Conservation (phyloP, 306 rosid species). For the Vigna angularis region DNA sequence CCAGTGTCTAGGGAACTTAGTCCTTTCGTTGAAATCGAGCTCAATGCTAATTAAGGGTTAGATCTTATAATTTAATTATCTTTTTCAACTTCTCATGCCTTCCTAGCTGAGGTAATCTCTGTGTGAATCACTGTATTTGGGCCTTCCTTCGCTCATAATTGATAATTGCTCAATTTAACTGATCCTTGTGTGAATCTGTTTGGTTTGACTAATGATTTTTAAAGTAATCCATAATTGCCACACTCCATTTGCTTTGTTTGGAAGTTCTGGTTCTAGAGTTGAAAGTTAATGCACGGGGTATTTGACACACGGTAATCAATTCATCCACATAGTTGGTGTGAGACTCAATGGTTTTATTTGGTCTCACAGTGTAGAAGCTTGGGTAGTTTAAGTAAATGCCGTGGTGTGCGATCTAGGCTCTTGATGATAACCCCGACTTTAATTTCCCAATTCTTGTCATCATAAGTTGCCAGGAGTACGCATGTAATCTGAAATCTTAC, state of each 20-base stretch:
- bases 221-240: neutral
- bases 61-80: constrained; percentile 53
- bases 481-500: constrained; percentile 19
- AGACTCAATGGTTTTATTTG: constrained; percentile 34
- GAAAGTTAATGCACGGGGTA: constrained; percentile 35
- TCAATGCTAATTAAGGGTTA: constrained; percentile 45
- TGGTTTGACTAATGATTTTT: constrained; percentile 12
- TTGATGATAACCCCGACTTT: neutral
- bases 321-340: neutral
- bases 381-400: constrained; percentile 6
- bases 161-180: constrained; percentile 34
- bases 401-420: constrained; percentile 17
- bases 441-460: constrained; percentile 9
- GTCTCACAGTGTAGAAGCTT: constrained; percentile 11
- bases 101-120: constrained; percentile 39
- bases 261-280: constrained; percentile 30
- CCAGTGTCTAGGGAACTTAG: constrained; percentile 12
- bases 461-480: constrained; percentile 17
- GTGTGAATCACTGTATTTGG: constrained; percentile 13
- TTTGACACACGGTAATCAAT: constrained; percentile 16
- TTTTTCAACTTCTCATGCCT: constrained; percentile 40
- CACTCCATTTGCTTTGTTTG: constrained; percentile 29
- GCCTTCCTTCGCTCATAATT: constrained; percentile 14
- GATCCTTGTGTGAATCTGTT: constrained; percentile 16
- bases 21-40: constrained; percentile 1